Evolutionary conservation across 345 rosid species (phyloP).

Genomic region (Firmiana major): DNA sequence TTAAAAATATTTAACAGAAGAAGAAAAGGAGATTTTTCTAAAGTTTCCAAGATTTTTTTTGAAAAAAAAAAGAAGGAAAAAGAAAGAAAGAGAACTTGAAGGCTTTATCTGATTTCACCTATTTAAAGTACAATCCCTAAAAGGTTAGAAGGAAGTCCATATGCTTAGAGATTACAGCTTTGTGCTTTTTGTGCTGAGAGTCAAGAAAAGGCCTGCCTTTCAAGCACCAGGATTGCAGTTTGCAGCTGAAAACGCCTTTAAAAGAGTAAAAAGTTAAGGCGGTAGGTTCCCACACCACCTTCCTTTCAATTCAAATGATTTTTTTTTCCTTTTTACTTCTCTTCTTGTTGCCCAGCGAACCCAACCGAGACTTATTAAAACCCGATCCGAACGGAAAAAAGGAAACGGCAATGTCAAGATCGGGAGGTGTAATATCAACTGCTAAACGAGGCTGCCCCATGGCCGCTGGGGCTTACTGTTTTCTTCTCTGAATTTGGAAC

Average conservation of each 20-base stretch:
- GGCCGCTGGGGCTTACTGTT: background rate
- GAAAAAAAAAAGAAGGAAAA: no score
- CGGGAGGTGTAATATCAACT: background rate
- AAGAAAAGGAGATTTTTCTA: slow-evolving; percentile 24
- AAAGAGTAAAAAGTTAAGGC: background rate
- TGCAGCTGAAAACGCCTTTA: background rate
- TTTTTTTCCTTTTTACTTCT: background rate
- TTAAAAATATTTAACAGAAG: background rate
- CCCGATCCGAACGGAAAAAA: background rate
- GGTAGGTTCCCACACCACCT: background rate
- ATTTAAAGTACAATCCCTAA: background rate
- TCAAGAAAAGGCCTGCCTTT: background rate
- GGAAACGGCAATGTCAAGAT: background rate
- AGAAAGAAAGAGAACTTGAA: background rate
- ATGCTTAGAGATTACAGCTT: background rate
- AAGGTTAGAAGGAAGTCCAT: slow-evolving; percentile 5
- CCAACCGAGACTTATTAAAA: background rate
- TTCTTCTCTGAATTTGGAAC: background rate
- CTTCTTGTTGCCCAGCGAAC: background rate
- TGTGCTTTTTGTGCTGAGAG: background rate
- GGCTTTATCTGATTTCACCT: background rate
- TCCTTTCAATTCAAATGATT: background rate
- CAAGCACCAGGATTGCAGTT: background rate
- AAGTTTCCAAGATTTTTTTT: background rate
- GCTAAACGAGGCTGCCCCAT: background rate